These are phyloP conservation scores for Trichophyton mentagrophytes DNA, from an alignment of 2,329 filamentous ascomycete species.

Conservation along the genomic window DNA sequence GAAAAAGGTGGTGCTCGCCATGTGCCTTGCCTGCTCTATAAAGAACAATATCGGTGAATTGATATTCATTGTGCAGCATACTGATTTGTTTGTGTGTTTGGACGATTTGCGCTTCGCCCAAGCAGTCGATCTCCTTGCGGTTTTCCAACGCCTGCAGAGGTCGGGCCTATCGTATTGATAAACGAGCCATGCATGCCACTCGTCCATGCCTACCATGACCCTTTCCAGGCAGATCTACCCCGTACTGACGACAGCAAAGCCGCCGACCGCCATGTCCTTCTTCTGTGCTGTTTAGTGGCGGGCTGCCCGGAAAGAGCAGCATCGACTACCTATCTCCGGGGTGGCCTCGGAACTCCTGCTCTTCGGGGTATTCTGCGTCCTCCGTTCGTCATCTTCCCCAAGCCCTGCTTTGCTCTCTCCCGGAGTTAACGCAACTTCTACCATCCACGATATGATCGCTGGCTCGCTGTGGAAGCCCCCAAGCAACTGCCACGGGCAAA, in stretches of 20 bases:
- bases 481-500: conserved; percentile 3
- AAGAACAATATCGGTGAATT: neutral
- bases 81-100: neutral
- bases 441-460: neutral
- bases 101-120: neutral
- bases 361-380: neutral
- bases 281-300: neutral
- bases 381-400: neutral
- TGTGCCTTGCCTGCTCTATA: neutral
- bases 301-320: neutral
- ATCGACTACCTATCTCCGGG: neutral
- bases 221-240: neutral
- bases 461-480: neutral
- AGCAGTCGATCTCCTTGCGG: neutral
- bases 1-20: neutral
- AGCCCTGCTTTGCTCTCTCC: neutral
- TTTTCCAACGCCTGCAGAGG: neutral
- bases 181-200: neutral
- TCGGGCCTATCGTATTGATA: neutral
- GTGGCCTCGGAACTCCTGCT: neutral
- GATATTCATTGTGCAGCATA: neutral
- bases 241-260: neutral
- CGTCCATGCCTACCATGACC: neutral
- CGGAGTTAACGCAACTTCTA: neutral
- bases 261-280: neutral